A percentile compares a stretch with the other conserved stretches of the same genome.
These are phyloP conservation scores for Nemania sp. DNA, from an alignment of 2,329 filamentous ascomycete genomes.

Conservation along the genomic window DNA sequence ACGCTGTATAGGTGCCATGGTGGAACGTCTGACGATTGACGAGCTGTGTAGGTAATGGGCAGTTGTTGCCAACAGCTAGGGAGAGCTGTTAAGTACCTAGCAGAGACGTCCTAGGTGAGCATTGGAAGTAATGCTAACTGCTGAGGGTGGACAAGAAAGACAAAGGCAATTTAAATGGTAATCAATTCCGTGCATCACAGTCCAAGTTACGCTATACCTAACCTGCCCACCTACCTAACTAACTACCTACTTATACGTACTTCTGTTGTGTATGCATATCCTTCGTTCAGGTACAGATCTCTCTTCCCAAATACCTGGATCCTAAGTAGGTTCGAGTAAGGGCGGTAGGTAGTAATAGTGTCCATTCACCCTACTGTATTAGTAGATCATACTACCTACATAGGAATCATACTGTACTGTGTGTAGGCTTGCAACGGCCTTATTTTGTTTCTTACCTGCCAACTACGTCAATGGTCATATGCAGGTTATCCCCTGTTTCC, in stretches of 20 bases:
- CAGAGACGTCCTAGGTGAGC: not conserved
- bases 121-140: not conserved
- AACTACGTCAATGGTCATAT: conserved; percentile 36
- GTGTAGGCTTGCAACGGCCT: conserved; percentile 11
- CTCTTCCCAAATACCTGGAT: conserved; percentile 15
- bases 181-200: conserved; percentile 15
- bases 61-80: conserved; percentile 2
- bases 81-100: not conserved
- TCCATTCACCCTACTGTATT: not conserved
- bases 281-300: conserved; percentile 25
- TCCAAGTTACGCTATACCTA: conserved; percentile 8
- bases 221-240: too few species aligned
- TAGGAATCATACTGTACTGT: not conserved
- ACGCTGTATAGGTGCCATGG: conserved; percentile 26
- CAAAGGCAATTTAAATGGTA: not conserved
- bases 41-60: not conserved
- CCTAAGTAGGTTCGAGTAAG: not conserved
- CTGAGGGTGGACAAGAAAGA: conserved; percentile 1
- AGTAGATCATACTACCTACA: too few species aligned
- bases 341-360: not conserved
- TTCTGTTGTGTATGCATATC: conserved; percentile 1
- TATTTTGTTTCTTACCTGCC: conserved; percentile 22
- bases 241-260: too few species aligned
- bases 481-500: conserved; percentile 23
- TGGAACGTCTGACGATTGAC: conserved; percentile 1